Base-by-base conservation (phyloP, 2,329 filamentous ascomycete species). In the Calonectria pteridis region DNA sequence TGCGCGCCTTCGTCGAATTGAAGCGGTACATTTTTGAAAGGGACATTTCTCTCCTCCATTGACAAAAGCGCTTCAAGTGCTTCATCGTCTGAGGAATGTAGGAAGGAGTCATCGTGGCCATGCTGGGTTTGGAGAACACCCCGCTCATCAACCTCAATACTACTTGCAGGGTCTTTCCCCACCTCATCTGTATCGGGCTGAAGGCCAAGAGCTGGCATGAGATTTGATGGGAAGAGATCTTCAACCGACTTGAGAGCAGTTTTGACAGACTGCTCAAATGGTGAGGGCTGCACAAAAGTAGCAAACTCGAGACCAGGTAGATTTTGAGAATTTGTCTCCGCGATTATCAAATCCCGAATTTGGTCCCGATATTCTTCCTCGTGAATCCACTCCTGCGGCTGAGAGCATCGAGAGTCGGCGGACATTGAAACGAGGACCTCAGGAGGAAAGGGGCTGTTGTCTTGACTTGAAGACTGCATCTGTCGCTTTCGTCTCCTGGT, bases 351-450 rank as follows among this genome's bases (percentile, higher is more conserved):
- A 31, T 89, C 85, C 35, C 87, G 84, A 2, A 98, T 86, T 77
- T 94, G 89, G 53, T 92, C 87, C 37, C 91, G 88, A 80, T 93
- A 96, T 80, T 98, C 96, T 59, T 95, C 92, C 82, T 98, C 96
- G 77, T 98, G 96, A 69, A 98, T 93, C 96, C 97, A 99, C 0
- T 92, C 93, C n/a, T 92, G 91, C n/a, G 91, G 88, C 49, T 93
- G 90, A 3, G 91, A 91, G 73, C 94, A 89, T 67, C 95, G 90
- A 37, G 92, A 88, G 83, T 97, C 94, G 7, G 95, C 95, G 49
- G 95, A 98, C 93, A 98, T 97, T 3, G 95, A 95, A 4, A 97
- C 90, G 72, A 98, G 85, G 6, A 92, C 95, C 77, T 98, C 96
- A 0, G 92, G 88, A 2, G 94, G 92, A 76, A 98, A 98, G 0